These are phyloP conservation scores for Rhizopus microsporus DNA, from an alignment of 371 early-diverging fungal species.

Conservation along the genomic window DNA sequence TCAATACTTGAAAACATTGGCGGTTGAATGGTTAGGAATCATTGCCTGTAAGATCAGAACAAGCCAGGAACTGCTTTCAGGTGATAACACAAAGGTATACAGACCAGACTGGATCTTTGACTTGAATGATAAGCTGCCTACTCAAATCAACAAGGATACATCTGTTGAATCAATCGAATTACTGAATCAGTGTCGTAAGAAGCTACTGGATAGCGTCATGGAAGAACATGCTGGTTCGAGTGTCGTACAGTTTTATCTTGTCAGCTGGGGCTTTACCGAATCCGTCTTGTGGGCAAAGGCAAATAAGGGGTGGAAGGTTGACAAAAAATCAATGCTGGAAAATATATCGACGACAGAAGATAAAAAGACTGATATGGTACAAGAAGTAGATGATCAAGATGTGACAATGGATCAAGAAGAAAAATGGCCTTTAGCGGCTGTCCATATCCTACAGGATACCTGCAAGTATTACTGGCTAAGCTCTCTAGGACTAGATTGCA, in stretches of 20 bases:
- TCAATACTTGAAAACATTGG: constrained; percentile 60
- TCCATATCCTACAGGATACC: constrained; percentile 10
- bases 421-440: constrained; percentile 24
- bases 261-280: constrained; percentile 26
- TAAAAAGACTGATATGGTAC: not conserved
- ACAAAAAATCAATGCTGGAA: not conserved
- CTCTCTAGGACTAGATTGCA: constrained; percentile 11
- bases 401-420: not conserved
- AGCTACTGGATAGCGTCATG: constrained; percentile 18
- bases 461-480: constrained; percentile 30
- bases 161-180: constrained; percentile 16
- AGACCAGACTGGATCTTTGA: constrained; percentile 43
- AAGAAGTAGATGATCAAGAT: constrained; percentile 3
- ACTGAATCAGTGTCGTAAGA: constrained; percentile 34
- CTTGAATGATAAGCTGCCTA: constrained; percentile 29
- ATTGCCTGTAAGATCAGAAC: constrained; percentile 60
- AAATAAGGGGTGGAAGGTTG: constrained; percentile 23
- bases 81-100: constrained; percentile 13
- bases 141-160: constrained; percentile 20
- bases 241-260: constrained; percentile 29
- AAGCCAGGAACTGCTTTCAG: constrained; percentile 20
- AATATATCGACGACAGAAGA: not conserved
- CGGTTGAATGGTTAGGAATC: constrained; percentile 76
- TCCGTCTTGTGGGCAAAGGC: constrained; percentile 26
- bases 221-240: constrained; percentile 8